phyloP scores from a whole-genome alignment of 2,329 filamentous ascomycete species.

The Lojkania enalia region DNA sequence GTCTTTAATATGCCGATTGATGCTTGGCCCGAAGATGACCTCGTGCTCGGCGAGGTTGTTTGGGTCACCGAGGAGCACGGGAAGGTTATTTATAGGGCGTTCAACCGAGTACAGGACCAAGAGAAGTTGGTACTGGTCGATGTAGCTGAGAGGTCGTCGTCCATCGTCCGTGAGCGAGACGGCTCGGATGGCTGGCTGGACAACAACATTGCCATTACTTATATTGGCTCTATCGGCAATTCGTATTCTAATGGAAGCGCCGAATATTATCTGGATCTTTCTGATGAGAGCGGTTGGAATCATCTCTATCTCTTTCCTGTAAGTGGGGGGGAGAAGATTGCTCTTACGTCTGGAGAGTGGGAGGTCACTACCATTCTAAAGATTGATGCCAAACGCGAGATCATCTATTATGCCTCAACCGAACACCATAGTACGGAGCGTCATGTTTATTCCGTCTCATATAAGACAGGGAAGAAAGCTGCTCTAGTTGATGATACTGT shows the following conservation, averaged over 20 bases:
- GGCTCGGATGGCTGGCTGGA: conserved; percentile 66
- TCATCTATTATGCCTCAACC: conserved; percentile 68
- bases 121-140: conserved; percentile 66
- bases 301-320: conserved; percentile 69
- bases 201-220: conserved; percentile 60
- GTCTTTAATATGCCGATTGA: conserved; percentile 56
- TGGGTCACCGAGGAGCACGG: conserved; percentile 67
- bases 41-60: conserved; percentile 68
- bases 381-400: conserved; percentile 58
- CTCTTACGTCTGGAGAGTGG: conserved; percentile 68
- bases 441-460: conserved; percentile 69
- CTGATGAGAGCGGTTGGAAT: conserved; percentile 66
- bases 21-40: conserved; percentile 62
- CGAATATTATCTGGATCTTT: conserved; percentile 67
- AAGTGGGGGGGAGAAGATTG: conserved; percentile 56
- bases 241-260: conserved; percentile 34
- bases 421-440: conserved; percentile 68
- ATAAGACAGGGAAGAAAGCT: conserved; percentile 57
- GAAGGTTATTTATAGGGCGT: conserved; percentile 66
- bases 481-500: conserved; percentile 64
- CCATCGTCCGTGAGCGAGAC: conserved; percentile 59
- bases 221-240: conserved; percentile 53
- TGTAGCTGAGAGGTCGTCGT: conserved; percentile 51
- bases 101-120: conserved; percentile 69
- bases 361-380: conserved; percentile 64